These are phyloP conservation scores for Cryptococcus sp. DNA, from an alignment of 1,284 basidiomycete species.

Conservation along the genomic window DNA sequence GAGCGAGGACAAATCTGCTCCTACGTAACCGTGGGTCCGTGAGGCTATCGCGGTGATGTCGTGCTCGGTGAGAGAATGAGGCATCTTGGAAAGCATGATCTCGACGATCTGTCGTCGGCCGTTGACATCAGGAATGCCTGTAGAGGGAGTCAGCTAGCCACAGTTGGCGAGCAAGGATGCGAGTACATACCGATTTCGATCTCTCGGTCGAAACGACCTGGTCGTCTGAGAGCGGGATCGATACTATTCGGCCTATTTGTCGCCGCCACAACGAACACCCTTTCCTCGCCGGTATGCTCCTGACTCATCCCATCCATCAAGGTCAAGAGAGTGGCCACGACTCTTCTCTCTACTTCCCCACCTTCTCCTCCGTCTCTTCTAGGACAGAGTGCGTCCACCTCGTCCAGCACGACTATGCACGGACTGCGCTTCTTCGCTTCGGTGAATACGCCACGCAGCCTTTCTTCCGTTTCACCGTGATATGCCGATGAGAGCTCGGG, in stretches of 20 bases:
- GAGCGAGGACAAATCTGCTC: constrained; percentile 89
- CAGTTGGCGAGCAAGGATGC: neutral
- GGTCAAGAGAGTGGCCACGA: constrained; percentile 92
- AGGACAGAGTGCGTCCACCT: constrained; percentile 94
- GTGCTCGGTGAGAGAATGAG: constrained; percentile 66
- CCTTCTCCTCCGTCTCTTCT: constrained; percentile 79
- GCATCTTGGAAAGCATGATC: constrained; percentile 77
- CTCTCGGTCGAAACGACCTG: constrained; percentile 94
- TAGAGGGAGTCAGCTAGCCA: constrained; percentile 3
- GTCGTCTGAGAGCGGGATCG: constrained; percentile 90
- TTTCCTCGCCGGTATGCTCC: constrained; percentile 51
- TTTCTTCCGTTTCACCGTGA: constrained; percentile 94
- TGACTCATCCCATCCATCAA: constrained; percentile 91
- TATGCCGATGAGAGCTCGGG: constrained; percentile 92
- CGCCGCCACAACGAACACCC: constrained; percentile 93
- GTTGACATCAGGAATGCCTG: constrained; percentile 83
- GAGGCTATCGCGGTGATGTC: constrained; percentile 70
- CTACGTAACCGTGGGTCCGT: constrained; percentile 93
- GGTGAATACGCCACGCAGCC: constrained; percentile 83
- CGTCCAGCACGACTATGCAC: constrained; percentile 92
- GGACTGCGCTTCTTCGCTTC: constrained; percentile 80
- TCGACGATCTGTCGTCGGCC: constrained; percentile 81
- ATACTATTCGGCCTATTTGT: constrained; percentile 97
- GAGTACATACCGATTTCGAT: constrained; percentile 81
- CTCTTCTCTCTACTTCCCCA: constrained; percentile 92